These are phyloP conservation scores for Amanita jacksonii DNA, from an alignment of 768 basidiomycete species.

Conservation along the genomic window DNA sequence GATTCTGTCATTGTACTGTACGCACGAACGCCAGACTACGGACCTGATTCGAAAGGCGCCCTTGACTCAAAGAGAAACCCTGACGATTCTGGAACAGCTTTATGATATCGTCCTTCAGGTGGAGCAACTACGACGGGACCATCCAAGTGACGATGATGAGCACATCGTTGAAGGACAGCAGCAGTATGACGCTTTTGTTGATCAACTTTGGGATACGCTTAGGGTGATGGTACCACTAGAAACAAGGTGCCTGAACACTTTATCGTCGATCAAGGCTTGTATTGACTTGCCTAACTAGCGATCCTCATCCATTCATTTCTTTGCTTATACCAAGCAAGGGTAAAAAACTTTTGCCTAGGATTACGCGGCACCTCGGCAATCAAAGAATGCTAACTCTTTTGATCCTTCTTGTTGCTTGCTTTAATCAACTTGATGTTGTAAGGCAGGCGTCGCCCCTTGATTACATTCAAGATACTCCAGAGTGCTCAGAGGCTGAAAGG, in stretches of 20 bases:
- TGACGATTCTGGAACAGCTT: constrained; percentile 71
- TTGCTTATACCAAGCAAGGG: constrained; percentile 84
- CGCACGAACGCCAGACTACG: too few relatives aligned
- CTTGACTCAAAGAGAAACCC: constrained; percentile 66
- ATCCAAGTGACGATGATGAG: constrained; percentile 57
- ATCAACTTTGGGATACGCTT: constrained; percentile 71
- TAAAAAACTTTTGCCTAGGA: constrained; percentile 83
- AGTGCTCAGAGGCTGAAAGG: constrained; percentile 64
- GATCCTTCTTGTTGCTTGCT: constrained; percentile 89
- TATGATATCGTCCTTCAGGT: constrained; percentile 80
- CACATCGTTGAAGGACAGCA: constrained; percentile 35
- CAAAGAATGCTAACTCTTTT: constrained; percentile 79
- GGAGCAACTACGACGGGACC: constrained; percentile 77
- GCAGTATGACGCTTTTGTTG: constrained; percentile 48
- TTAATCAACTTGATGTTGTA: constrained; percentile 90
- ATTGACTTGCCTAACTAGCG: constrained; percentile 32
- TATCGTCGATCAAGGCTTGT: neutral
- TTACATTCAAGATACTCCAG: constrained; percentile 47
- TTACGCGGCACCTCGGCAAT: constrained; percentile 73
- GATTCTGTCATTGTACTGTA: too few relatives aligned
- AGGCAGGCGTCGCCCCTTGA: constrained; percentile 67
- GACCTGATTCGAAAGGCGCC: constrained; percentile 62
- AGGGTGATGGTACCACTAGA: constrained; percentile 89
- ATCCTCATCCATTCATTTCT: constrained; percentile 95
- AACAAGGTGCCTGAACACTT: constrained; percentile 55